Percentiles rank a stretch among this genome's conserved stretches.
phyloP scores from a whole-genome alignment of 164 flowering plant species.

The Taxillus chinensis region DNA sequence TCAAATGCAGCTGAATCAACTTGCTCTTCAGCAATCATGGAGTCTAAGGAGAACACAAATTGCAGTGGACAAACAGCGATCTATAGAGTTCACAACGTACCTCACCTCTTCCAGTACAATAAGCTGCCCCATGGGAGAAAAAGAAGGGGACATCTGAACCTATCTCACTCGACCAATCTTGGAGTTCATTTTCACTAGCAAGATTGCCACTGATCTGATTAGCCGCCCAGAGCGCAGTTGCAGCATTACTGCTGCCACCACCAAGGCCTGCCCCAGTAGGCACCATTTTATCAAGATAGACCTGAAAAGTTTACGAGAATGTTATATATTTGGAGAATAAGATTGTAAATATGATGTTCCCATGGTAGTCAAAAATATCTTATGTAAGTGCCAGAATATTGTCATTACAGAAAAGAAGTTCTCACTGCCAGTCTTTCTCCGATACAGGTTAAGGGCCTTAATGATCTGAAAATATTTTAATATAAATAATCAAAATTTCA shows the following conservation, averaged over 20 bases:
- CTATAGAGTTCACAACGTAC: slow-evolving; percentile 30
- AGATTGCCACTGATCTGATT: slow-evolving; percentile 73
- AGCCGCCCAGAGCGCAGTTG: slow-evolving; percentile 98
- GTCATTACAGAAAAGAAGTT: slow-evolving; percentile 73
- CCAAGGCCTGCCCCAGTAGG: slow-evolving; percentile 99
- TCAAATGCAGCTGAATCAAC: no score
- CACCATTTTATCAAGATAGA: slow-evolving; percentile 91
- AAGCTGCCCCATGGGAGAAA: slow-evolving; percentile 95
- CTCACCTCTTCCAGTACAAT: slow-evolving; percentile 98
- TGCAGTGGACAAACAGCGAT: neutral
- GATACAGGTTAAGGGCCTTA: slow-evolving; percentile 82
- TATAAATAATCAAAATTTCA: slow-evolving; percentile 1
- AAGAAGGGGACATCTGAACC: slow-evolving; percentile 98
- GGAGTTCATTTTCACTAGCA: slow-evolving; percentile 86
- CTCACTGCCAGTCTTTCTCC: slow-evolving; percentile 73
- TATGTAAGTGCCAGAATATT: neutral
- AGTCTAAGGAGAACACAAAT: neutral
- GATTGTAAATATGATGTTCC: neutral
- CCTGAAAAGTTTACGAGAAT: slow-evolving; percentile 28
- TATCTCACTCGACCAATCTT: slow-evolving; percentile 94
- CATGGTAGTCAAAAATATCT: neutral
- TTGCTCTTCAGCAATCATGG: neutral
- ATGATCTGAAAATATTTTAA: slow-evolving; percentile 54
- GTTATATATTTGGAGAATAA: neutral
- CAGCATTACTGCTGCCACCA: slow-evolving; percentile 99